Conservation (phyloP, 2,329 filamentous ascomycete genomes). For the Parafenestella ontariensis region DNA sequence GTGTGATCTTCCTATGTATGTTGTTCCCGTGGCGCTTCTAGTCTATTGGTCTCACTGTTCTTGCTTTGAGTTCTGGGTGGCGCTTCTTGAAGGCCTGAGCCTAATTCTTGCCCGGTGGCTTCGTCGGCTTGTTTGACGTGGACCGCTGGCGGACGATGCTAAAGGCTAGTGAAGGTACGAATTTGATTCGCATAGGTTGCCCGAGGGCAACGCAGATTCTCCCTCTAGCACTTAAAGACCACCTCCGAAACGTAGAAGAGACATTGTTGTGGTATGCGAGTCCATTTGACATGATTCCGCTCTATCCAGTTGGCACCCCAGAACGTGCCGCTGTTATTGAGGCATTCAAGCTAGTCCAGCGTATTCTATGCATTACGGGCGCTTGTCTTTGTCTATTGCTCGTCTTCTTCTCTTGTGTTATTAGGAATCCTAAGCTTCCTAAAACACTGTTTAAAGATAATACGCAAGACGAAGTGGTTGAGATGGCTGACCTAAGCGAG, state of each 20-base stretch:
- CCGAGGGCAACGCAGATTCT: slow-evolving; percentile 60
- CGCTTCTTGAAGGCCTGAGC: too few species aligned
- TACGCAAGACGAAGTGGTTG: slow-evolving; percentile 41
- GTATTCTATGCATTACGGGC: slow-evolving; percentile 58
- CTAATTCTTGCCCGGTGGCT: too few species aligned
- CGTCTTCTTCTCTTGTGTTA: slow-evolving; percentile 54
- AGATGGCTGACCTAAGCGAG: not conserved
- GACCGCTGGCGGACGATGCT: too few species aligned
- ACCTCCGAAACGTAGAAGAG: slow-evolving; percentile 49
- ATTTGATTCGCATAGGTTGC: too few species aligned
- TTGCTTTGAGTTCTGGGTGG: too few species aligned
- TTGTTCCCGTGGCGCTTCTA: too few species aligned
- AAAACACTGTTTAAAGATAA: slow-evolving; percentile 55
- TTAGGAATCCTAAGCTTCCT: slow-evolving; percentile 57
- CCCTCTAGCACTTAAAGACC: slow-evolving; percentile 52
- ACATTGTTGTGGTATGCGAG: slow-evolving; percentile 51
- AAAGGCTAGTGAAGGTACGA: too few species aligned
- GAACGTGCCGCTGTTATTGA: slow-evolving; percentile 53
- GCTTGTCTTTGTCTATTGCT: slow-evolving; percentile 57
- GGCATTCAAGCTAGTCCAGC: slow-evolving; percentile 56
- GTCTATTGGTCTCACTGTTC: too few species aligned
- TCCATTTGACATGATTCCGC: slow-evolving; percentile 49
- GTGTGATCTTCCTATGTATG: too few species aligned
- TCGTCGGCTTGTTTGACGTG: too few species aligned
- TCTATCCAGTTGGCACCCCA: slow-evolving; percentile 55